These are phyloP conservation scores for Populus hybrid DNA, from an alignment of 441 rosid genomes.

Conservation along the genomic window DNA sequence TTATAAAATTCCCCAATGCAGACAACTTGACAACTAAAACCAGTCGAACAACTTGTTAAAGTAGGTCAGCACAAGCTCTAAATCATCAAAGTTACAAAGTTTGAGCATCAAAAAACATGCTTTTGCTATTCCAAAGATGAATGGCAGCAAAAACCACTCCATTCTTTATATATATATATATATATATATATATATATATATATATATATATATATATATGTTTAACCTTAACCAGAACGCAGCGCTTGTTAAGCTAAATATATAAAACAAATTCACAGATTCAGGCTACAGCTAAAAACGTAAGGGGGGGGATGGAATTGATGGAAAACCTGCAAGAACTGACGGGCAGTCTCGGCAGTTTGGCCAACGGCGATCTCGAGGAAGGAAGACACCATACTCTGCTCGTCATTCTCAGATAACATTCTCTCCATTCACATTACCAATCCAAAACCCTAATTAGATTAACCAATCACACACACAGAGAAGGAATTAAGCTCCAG, in stretches of 20 bases:
- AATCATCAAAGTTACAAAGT: neutral
- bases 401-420: slow-evolving; percentile 57
- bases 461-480: neutral
- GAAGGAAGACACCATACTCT: slow-evolving; percentile 78
- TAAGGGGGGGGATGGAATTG: neutral
- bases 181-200: fast-evolving
- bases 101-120: neutral
- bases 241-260: neutral
- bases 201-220: neutral
- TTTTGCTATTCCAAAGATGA: neutral
- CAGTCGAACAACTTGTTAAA: neutral
- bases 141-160: neutral
- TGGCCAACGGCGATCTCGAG: slow-evolving; percentile 98
- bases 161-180: neutral
- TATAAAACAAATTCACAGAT: neutral
- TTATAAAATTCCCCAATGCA: neutral
- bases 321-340: slow-evolving; percentile 68
- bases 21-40: neutral
- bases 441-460: slow-evolving; percentile 16
- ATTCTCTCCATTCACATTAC: slow-evolving; percentile 37
- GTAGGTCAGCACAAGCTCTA: neutral
- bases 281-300: neutral
- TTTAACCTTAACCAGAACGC: neutral
- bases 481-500: neutral
- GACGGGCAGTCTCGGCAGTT: slow-evolving; percentile 74